Evolutionary conservation across 345 rosid genomes (phyloP).

Genomic region (Citrus sinensis): DNA sequence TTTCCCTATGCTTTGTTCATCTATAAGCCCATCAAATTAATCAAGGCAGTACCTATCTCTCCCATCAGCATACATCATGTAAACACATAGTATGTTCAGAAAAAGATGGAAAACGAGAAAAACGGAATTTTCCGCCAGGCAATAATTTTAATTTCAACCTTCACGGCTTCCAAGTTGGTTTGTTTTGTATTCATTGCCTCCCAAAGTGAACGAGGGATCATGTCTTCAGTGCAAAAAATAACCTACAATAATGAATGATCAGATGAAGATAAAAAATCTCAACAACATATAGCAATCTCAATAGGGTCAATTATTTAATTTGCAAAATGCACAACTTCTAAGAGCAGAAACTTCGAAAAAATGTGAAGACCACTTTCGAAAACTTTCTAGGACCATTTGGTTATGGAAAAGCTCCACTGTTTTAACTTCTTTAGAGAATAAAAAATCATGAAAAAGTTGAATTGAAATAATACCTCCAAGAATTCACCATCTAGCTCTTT

Average conservation of each 20-base stretch:
- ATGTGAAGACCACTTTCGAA: neutral
- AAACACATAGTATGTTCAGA: neutral
- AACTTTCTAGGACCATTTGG: neutral
- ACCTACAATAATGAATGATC: slow-evolving; percentile 36
- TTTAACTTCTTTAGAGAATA: neutral
- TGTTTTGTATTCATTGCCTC: slow-evolving; percentile 74
- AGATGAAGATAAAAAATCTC: neutral
- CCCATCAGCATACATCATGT: neutral
- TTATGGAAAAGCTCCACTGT: neutral
- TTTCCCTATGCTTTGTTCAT: neutral
- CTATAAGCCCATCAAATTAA: neutral
- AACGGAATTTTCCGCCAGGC: neutral
- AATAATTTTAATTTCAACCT: slow-evolving; percentile 35
- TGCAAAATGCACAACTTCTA: neutral
- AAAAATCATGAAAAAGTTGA: neutral
- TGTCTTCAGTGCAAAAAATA: slow-evolving; percentile 64
- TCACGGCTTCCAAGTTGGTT: slow-evolving; percentile 48
- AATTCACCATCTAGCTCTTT: slow-evolving; percentile 84
- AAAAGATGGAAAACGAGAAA: neutral
- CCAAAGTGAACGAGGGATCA: slow-evolving; percentile 70
- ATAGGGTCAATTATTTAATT: neutral
- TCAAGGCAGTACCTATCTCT: neutral
- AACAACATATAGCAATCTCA: neutral
- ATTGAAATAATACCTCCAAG: slow-evolving; percentile 49
- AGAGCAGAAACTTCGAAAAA: neutral